Evolutionary conservation across 192 early-diverging fungal species (phyloP), one percentile per base, ranked within the genome.

Genomic region (Coemansia aciculifera): DNA sequence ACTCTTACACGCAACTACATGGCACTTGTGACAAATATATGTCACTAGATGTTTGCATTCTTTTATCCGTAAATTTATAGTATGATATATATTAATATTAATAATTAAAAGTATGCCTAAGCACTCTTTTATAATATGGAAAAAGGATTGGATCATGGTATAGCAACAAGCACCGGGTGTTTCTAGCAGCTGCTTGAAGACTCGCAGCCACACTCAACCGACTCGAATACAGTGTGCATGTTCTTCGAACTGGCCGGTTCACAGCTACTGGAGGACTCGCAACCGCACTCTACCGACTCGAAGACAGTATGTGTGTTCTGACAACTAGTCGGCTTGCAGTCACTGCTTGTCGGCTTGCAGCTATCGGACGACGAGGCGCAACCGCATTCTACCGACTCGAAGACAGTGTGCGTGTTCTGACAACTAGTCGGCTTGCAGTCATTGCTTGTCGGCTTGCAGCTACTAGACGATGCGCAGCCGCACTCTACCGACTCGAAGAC

Each of bases 201-300:
- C 42, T 44, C 48, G 48, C 48, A 64, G 51, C 52, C 17, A 19
- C 49, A 36, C 63, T 71, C 69, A 40, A 62, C 46, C 3, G 63
- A 37, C 64, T 72, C 37, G 7, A 71, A 27, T n/a, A 65, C 63
- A 36, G 49, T 66, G 49, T 48, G 49, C 2, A 17, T 49, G 48
- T 48, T 54, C 27, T 23, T 38, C 54, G 10, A 36, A 24, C 34
- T 40, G 52, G 6, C 31, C 29, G 56, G 8, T 27, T 23, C 10
- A 23, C 49, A 51, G 21, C 49, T 51, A 27, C 23, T 51, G 23
- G 49, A 51, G 0, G 49, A 51, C 21, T 11, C 43, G 27, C 48
- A 56, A 15, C 29, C n/a, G 15, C 23, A 19, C 51, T 69, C 68
- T 15, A 69, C 51, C 2, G 61, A 60, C 32, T 60, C 23, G 17